These are phyloP conservation scores for Paragyromitra xinjiangensis DNA, from an alignment of 495 filamentous ascomycete species.

Conservation along the genomic window DNA sequence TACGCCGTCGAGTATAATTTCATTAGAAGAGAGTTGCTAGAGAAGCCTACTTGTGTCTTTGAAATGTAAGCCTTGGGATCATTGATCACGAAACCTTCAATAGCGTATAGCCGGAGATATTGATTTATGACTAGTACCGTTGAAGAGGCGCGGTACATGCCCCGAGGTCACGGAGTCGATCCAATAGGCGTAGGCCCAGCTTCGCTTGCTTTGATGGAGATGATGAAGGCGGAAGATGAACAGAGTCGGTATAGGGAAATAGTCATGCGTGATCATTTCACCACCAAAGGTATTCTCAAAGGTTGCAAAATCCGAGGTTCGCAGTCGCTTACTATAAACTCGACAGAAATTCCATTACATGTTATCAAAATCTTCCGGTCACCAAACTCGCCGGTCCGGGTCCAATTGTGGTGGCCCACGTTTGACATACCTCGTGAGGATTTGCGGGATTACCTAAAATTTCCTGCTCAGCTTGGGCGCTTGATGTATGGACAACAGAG, in stretches of 20 bases:
- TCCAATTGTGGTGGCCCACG: slow-evolving; percentile 36
- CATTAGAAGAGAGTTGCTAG: slow-evolving; percentile 20
- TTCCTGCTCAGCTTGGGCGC: too few relatives aligned
- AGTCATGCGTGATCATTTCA: slow-evolving; percentile 22
- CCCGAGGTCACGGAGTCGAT: slow-evolving; percentile 11
- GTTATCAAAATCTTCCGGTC: slow-evolving; percentile 36
- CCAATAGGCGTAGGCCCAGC: slow-evolving; percentile 25
- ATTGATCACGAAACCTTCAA: neutral
- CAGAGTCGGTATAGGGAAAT: slow-evolving; percentile 14
- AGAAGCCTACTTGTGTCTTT: slow-evolving; percentile 21
- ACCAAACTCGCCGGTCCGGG: slow-evolving; percentile 17
- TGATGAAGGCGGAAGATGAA: slow-evolving; percentile 22
- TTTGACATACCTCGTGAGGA: slow-evolving; percentile 37
- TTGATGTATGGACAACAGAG: neutral
- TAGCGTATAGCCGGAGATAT: neutral
- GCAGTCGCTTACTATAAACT: neutral
- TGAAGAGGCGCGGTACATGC: slow-evolving; percentile 28
- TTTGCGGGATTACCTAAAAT: slow-evolving; percentile 26
- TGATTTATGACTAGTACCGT: neutral
- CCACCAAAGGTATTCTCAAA: slow-evolving; percentile 18
- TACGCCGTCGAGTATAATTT: slow-evolving; percentile 24
- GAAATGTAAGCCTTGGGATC: slow-evolving; percentile 11
- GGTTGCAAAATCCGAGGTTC: neutral
- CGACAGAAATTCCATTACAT: slow-evolving; percentile 31
- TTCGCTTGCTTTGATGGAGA: slow-evolving; percentile 25